These are phyloP conservation scores for Protea cynaroides DNA, from an alignment of 164 flowering plant genomes.

Conservation along the genomic window DNA sequence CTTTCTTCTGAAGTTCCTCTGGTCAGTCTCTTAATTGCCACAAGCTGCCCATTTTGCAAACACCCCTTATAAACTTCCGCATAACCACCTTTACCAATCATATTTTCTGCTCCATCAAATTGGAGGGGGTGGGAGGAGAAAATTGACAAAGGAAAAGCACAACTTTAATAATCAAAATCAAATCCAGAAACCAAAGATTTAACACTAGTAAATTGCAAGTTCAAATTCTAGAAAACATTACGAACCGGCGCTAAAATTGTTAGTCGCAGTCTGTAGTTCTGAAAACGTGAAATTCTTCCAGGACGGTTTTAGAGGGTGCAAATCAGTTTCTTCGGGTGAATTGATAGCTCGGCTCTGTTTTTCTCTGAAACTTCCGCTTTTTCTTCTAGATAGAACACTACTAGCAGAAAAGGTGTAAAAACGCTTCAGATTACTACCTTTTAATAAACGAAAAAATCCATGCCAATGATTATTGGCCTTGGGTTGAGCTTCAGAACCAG, in stretches of 20 bases:
- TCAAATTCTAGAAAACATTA: not conserved
- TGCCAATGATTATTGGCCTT: constrained; percentile 36
- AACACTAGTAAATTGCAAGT: not conserved
- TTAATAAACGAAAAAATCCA: constrained; percentile 40
- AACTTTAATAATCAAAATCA: no score
- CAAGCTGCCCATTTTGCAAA: constrained; percentile 52
- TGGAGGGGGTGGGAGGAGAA: no score
- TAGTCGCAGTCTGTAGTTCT: constrained; percentile 76
- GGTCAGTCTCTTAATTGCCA: constrained; percentile 73
- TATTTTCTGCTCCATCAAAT: constrained; percentile 37
- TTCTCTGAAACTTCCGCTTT: constrained; percentile 38
- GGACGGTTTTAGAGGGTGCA: constrained; percentile 44
- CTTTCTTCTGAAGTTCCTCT: constrained; percentile 70
- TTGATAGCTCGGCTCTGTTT: constrained; percentile 9
- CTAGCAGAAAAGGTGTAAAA: constrained; percentile 39
- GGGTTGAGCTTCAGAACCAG: constrained; percentile 26
- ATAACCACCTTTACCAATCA: constrained; percentile 94
- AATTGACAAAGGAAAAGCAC: no score
- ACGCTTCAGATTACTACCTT: constrained; percentile 34
- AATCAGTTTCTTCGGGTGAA: constrained; percentile 31
- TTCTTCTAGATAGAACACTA: constrained; percentile 31
- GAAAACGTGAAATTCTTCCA: constrained; percentile 54
- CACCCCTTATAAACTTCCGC: constrained; percentile 86
- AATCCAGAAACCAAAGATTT: not conserved
- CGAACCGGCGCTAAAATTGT: constrained; percentile 64